phyloP scores from a whole-genome alignment of 805 yeast species.

The Scheffersomyces lignosus region DNA sequence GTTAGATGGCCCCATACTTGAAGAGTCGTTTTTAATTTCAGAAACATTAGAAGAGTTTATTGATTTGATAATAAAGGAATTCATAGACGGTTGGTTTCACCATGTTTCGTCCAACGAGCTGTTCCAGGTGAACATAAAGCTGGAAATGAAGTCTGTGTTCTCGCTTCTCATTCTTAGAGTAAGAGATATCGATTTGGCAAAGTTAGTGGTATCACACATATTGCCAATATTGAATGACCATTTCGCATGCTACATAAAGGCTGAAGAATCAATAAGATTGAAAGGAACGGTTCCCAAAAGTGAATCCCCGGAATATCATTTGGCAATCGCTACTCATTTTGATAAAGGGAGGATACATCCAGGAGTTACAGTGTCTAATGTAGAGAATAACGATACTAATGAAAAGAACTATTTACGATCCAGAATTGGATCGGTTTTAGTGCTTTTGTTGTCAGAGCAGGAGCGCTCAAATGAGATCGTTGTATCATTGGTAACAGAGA shows the following conservation, averaged over 20 bases:
- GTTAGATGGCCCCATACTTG: constrained; percentile 29
- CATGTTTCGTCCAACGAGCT: constrained; percentile 36
- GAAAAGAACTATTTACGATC: constrained; percentile 52
- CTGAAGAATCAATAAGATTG: constrained; percentile 33
- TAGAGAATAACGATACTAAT: constrained; percentile 28
- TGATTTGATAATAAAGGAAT: constrained; percentile 48
- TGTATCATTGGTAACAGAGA: constrained; percentile 55
- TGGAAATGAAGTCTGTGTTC: constrained; percentile 44
- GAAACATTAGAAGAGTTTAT: constrained; percentile 53
- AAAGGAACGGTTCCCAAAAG: constrained; percentile 1
- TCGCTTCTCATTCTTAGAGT: constrained; percentile 44
- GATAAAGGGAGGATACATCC: constrained; percentile 58
- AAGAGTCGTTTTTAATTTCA: constrained; percentile 53
- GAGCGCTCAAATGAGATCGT: constrained; percentile 53
- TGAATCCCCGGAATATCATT: constrained; percentile 35
- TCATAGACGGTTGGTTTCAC: constrained; percentile 57
- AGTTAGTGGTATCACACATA: constrained; percentile 54
- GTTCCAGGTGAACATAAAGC: constrained; percentile 41
- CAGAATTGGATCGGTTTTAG: constrained; percentile 44
- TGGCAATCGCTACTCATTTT: constrained; percentile 44
- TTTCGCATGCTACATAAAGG: constrained; percentile 48
- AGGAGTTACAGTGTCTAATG: constrained; percentile 44
- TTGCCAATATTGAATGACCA: constrained; percentile 71
- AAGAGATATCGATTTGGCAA: constrained; percentile 50
- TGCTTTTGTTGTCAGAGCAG: constrained; percentile 45